Evolutionary conservation across 23 red algal species (phyloP).

Genomic region (Gracilaria vermiculophylla): DNA sequence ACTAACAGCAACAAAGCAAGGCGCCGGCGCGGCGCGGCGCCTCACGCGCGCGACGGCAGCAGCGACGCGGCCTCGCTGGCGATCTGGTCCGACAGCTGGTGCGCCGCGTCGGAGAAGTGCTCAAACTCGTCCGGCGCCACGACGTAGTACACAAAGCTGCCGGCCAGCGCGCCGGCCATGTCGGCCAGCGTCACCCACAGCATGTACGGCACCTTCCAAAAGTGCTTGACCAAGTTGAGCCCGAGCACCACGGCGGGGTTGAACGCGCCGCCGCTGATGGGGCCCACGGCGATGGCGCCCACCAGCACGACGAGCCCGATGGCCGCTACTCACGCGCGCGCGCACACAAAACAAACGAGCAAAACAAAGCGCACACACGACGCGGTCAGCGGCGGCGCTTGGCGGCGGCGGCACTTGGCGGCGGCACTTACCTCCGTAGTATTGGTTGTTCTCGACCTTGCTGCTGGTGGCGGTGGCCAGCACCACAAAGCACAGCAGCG

Average conservation of each 20-base stretch:
- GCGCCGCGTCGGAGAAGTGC: slow-evolving; percentile 47
- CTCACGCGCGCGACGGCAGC: background rate
- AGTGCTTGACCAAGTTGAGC: slow-evolving; percentile 50
- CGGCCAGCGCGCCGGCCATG: slow-evolving; percentile 34
- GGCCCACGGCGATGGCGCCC: slow-evolving; percentile 28
- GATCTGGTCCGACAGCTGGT: background rate
- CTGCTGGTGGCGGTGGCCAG: slow-evolving; percentile 45
- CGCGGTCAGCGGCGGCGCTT: too few relatives aligned
- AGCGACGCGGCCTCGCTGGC: background rate
- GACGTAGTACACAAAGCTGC: slow-evolving; percentile 51
- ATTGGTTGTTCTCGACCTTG: slow-evolving; percentile 63
- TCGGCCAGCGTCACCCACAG: slow-evolving; percentile 64
- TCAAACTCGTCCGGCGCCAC: slow-evolving; percentile 73
- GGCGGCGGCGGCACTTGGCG: too few relatives aligned
- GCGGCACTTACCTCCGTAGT: slow-evolving; percentile 64
- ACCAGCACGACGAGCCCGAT: slow-evolving; percentile 61
- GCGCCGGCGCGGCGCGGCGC: too few relatives aligned
- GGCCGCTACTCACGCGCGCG: background rate
- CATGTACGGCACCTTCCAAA: slow-evolving; percentile 58
- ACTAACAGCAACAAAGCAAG: too few relatives aligned
- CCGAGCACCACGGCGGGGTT: slow-evolving; percentile 72
- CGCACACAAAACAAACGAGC: background rate
- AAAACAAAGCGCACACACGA: too few relatives aligned
- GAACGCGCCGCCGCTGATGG: slow-evolving; percentile 61
- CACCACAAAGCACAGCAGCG: slow-evolving; percentile 58